Percentiles rank a stretch among this genome's conserved stretches.
These are phyloP conservation scores for Solanum dulcamara DNA, from an alignment of 257 asterid genomes.

Conservation along the genomic window DNA sequence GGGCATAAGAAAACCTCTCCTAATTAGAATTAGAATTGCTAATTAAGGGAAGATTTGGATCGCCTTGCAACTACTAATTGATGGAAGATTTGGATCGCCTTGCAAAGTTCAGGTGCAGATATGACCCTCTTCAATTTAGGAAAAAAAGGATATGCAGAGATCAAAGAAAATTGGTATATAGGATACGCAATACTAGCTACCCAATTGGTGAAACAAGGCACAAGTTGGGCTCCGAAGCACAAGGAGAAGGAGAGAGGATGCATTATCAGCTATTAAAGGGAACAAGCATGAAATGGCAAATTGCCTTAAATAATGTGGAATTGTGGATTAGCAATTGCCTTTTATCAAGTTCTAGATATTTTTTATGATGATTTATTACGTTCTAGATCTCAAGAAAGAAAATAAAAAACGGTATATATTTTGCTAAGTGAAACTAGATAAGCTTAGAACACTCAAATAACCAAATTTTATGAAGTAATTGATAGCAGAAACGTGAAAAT, in stretches of 20 bases:
- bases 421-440: background rate
- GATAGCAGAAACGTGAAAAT: too few relatives aligned
- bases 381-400: background rate
- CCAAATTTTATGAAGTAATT: background rate
- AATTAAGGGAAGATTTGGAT: background rate
- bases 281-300: background rate
- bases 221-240: background rate
- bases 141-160: background rate
- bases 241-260: background rate
- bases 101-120: background rate
- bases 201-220: background rate
- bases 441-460: background rate
- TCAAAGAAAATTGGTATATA: background rate
- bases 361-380: background rate
- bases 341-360: background rate
- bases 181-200: background rate
- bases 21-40: background rate
- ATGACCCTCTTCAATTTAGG: background rate
- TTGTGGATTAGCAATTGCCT: background rate
- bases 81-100: background rate
- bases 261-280: background rate
- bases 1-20: background rate
- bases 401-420: background rate
- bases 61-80: background rate
- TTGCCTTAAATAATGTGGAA: background rate